These are phyloP conservation scores for Emergomyces orientalis DNA, from an alignment of 2,329 filamentous ascomycete genomes.

Conservation along the genomic window DNA sequence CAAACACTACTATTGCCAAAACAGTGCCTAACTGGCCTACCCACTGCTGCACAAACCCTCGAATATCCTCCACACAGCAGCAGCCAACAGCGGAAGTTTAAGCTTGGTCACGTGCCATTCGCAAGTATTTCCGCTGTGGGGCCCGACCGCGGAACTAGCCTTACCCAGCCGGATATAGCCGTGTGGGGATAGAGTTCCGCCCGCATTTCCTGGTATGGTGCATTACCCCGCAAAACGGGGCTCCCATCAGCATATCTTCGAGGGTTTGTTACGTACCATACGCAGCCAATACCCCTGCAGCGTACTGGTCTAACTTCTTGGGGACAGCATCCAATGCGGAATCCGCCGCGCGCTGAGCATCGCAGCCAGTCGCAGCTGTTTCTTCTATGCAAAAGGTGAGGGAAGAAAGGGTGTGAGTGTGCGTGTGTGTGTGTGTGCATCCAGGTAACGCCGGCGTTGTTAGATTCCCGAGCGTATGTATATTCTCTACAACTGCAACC, in stretches of 20 bases:
- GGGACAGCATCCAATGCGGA: not conserved
- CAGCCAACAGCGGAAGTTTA: too few relatives aligned
- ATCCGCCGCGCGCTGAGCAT: not conserved
- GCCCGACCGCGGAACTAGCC: not conserved
- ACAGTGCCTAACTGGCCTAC: too few relatives aligned
- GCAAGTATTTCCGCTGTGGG: not conserved
- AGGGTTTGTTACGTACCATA: not conserved
- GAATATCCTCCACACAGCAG: too few relatives aligned
- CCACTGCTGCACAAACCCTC: too few relatives aligned
- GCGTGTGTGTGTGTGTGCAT: too few relatives aligned
- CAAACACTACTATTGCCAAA: too few relatives aligned
- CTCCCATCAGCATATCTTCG: not conserved
- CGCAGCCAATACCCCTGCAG: not conserved
- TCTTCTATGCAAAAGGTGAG: too few relatives aligned
- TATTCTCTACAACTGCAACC: not conserved
- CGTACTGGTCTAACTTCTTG: not conserved
- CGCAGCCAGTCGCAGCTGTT: not conserved
- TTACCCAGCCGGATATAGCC: conserved; percentile 1
- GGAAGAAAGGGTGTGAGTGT: too few relatives aligned
- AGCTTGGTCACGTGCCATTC: not conserved
- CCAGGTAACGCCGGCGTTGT: too few relatives aligned
- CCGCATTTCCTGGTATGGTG: not conserved
- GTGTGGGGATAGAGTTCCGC: not conserved
- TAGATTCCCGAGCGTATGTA: too few relatives aligned
- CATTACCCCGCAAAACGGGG: not conserved